A percentile compares a stretch with the other conserved stretches of the same genome.
Conservation (phyloP, 352 stramenopile species). For the Thalassiosira livingstoniorum region DNA sequence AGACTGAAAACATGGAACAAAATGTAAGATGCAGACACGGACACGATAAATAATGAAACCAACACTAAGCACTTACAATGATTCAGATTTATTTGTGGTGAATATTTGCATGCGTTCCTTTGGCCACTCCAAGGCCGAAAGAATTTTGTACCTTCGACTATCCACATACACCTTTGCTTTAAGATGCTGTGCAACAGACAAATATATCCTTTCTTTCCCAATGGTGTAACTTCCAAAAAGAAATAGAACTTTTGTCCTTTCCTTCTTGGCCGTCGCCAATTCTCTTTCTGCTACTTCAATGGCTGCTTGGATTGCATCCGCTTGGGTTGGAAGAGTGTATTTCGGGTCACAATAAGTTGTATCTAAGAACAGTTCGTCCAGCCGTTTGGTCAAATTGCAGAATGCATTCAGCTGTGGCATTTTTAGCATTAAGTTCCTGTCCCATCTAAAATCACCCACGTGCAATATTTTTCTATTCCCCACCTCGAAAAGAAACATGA, state of each 20-base stretch:
- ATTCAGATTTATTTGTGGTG: slow-evolving; percentile 87
- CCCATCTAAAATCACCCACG: slow-evolving; percentile 89
- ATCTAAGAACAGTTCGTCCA: slow-evolving; percentile 93
- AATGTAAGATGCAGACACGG: slow-evolving; percentile 62
- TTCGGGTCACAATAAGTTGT: slow-evolving; percentile 96
- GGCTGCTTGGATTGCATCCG: slow-evolving; percentile 77
- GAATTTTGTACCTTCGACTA: slow-evolving; percentile 85
- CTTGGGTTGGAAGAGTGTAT: slow-evolving; percentile 93
- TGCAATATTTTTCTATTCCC: slow-evolving; percentile 90
- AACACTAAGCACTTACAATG: no score
- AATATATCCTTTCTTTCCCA: slow-evolving; percentile 96
- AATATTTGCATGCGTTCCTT: slow-evolving; percentile 87
- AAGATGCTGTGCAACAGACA: slow-evolving; percentile 90
- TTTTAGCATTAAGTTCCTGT: slow-evolving; percentile 69
- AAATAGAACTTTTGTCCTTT: slow-evolving; percentile 86
- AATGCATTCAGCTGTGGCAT: slow-evolving; percentile 57
- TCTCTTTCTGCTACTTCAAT: slow-evolving; percentile 72
- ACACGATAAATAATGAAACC: neutral
- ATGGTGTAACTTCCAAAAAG: slow-evolving; percentile 97
- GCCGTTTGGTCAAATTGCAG: slow-evolving; percentile 51
- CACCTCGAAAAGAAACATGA: slow-evolving; percentile 94
- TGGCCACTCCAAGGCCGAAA: slow-evolving; percentile 90
- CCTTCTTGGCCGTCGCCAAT: slow-evolving; percentile 57
- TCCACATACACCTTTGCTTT: slow-evolving; percentile 85
- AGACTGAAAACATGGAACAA: no score